Conservation (phyloP, 2,329 filamentous ascomycete genomes). For the Exophiala calicioides region DNA sequence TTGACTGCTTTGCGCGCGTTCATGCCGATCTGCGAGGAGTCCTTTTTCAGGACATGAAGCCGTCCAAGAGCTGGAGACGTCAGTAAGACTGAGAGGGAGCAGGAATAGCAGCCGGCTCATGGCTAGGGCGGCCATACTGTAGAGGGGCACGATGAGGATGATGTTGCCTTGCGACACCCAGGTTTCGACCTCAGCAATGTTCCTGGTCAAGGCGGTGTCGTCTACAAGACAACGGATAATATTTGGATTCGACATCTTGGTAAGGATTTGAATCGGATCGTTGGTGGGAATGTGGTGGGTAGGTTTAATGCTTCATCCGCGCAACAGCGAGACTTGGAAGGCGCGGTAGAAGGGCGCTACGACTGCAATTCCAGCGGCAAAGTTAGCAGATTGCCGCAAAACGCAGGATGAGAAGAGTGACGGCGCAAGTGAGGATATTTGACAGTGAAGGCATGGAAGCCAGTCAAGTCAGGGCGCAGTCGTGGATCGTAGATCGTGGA, state of each 20-base stretch:
- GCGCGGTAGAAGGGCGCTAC: conserved; percentile 16
- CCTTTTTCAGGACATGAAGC: conserved; percentile 47
- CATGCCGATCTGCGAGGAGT: conserved; percentile 48
- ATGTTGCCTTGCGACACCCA: conserved; percentile 53
- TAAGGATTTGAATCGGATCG: conserved; percentile 8
- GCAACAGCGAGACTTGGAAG: conserved; percentile 15
- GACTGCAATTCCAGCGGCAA: conserved; percentile 12
- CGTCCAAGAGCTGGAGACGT: conserved; percentile 46
- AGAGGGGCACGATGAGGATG: conserved; percentile 53
- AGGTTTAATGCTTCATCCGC: conserved; percentile 17
- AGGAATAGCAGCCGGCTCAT: too few species aligned
- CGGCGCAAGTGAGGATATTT: conserved; percentile 3
- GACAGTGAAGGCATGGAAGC: too few species aligned
- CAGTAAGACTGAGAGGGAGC: too few species aligned
- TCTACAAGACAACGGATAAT: conserved; percentile 56
- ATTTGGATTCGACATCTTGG: conserved; percentile 37
- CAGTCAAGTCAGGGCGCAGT: conserved; percentile 19
- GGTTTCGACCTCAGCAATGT: conserved; percentile 55
- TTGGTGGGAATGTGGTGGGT: conserved; percentile 3
- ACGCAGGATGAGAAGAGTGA: conserved; percentile 1
- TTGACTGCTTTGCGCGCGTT: conserved; percentile 55
- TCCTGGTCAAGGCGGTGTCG: conserved; percentile 54
- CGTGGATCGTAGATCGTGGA: too few species aligned
- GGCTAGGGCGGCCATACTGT: conserved; percentile 43
- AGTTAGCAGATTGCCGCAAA: conserved; percentile 9